Percentiles rank a stretch among this genome's conserved stretches.
Evolutionary conservation across 1,284 basidiomycete species (phyloP).

Genomic region (Boletus sp.): DNA sequence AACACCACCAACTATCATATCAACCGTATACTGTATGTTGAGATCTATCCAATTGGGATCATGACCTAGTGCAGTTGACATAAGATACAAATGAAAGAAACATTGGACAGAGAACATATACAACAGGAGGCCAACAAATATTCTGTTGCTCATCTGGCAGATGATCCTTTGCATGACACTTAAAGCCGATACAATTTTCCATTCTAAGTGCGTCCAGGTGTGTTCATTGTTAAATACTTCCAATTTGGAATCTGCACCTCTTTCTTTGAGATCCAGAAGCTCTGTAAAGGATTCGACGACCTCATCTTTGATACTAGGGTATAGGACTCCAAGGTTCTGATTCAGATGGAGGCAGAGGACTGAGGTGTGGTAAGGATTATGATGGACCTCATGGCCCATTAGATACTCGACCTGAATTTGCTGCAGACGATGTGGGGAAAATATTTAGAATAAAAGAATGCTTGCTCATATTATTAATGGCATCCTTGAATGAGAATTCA

Average conservation of each 20-base stretch:
- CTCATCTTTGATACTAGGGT: slow-evolving; percentile 40
- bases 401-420: slow-evolving; percentile 31
- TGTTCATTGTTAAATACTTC: neutral
- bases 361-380: slow-evolving; percentile 36
- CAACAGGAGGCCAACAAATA: slow-evolving; percentile 46
- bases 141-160: slow-evolving; percentile 40
- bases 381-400: slow-evolving; percentile 28
- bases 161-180: slow-evolving; percentile 31
- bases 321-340: slow-evolving; percentile 33
- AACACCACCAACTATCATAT: slow-evolving; percentile 33
- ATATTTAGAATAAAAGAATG: neutral
- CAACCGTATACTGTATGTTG: slow-evolving; percentile 38
- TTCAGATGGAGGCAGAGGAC: slow-evolving; percentile 35
- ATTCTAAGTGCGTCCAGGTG: slow-evolving; percentile 29
- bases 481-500: slow-evolving; percentile 42
- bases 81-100: neutral
- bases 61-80: slow-evolving; percentile 39
- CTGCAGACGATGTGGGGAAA: slow-evolving; percentile 12
- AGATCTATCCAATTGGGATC: slow-evolving; percentile 44
- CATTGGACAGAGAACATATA: slow-evolving; percentile 33
- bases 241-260: slow-evolving; percentile 16
- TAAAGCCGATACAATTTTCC: slow-evolving; percentile 32
- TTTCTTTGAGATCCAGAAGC: slow-evolving; percentile 17
- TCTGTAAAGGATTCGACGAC: slow-evolving; percentile 37
- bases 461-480: slow-evolving; percentile 38